Base-by-base conservation (phyloP, 192 early-diverging fungal species). In the Coemansia sp. region DNA sequence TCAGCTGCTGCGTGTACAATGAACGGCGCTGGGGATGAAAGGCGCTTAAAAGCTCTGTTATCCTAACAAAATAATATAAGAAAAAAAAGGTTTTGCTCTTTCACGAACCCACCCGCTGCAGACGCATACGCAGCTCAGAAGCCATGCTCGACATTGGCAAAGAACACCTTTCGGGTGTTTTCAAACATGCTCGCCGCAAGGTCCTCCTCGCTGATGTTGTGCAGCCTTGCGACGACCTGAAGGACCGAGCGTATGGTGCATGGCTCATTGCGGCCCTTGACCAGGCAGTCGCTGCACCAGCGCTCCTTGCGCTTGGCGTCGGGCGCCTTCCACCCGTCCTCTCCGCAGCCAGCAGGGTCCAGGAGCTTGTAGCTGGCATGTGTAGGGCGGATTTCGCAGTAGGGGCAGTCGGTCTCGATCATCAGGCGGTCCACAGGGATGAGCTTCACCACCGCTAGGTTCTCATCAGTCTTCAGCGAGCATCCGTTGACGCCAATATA, bases 401-500 rank as follows among this genome's bases (percentile, higher is more conserved):
- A 97, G 17, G 95, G 95, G 9, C 87, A 91, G 83, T 95, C 93
- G 5, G 96, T 97, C 71, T 97, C 97, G 61, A 99, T 70, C 91
- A 97, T 88, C 25, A 99, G 65, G 32, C 81, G 77, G 42, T 97
- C 90, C 52, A 87, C 41, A 10, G 97, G 95, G 38, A 97, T 87
- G 32, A 68, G 63, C 42, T 74, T 83, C 3, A 88, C 87, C 0
- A 91, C 89, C 3, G 87, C 83, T 11, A 98, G 55, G 66, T 94
- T 96, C 38, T 93, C 93, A 43, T 87, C 79, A 2, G 93, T 94
- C 73, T 96, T 96, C 22, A 96, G 68, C 13, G 92, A 95, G 74
- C 96, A 99, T 0, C 96, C 96, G 67, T 96, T 99, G 70, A 99
- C 85, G n/a, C 96, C 95, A 73, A 99, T 91, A 73, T 88, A 91